phyloP scores from a whole-genome alignment of 1,284 basidiomycete genomes.

The Stygiomarasmius scandens region DNA sequence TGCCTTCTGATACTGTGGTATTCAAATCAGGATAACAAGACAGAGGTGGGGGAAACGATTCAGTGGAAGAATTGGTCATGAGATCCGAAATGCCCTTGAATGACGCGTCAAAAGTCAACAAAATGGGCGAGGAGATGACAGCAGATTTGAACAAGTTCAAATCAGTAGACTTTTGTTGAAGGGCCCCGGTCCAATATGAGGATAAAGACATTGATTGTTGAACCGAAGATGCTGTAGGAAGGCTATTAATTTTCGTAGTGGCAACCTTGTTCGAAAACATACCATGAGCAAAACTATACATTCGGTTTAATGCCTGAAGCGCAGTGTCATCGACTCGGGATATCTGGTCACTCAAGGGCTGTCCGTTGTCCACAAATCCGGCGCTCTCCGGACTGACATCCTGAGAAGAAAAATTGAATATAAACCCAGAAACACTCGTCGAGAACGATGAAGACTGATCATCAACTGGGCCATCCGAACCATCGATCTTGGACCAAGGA shows the following conservation, averaged over 20 bases:
- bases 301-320: constrained; percentile 49
- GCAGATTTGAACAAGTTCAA: constrained; percentile 49
- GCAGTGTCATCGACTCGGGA: constrained; percentile 42
- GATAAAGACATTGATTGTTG: constrained; percentile 51
- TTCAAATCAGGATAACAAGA: constrained; percentile 59
- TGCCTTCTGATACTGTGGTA: constrained; percentile 37
- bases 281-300: constrained; percentile 65
- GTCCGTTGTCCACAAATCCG: constrained; percentile 49
- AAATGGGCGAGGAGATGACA: constrained; percentile 48
- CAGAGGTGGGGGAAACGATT: constrained; percentile 59
- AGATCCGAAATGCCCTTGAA: constrained; percentile 34
- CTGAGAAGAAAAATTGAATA: constrained; percentile 62
- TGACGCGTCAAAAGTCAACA: constrained; percentile 63
- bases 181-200: constrained; percentile 57
- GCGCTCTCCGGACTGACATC: constrained; percentile 44
- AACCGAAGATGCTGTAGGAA: constrained; percentile 51
- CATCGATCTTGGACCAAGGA: constrained; percentile 46
- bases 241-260: not conserved
- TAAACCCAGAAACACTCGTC: constrained; percentile 50
- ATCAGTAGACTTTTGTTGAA: constrained; percentile 47
- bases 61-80: constrained; percentile 42
- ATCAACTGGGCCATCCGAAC: constrained; percentile 43
- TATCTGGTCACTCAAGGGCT: constrained; percentile 50
- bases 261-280: constrained; percentile 22
- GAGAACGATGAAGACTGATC: constrained; percentile 37